Evolutionary conservation across 2,329 filamentous ascomycete genomes (phyloP).

Genomic region (Monilinia polystroma): DNA sequence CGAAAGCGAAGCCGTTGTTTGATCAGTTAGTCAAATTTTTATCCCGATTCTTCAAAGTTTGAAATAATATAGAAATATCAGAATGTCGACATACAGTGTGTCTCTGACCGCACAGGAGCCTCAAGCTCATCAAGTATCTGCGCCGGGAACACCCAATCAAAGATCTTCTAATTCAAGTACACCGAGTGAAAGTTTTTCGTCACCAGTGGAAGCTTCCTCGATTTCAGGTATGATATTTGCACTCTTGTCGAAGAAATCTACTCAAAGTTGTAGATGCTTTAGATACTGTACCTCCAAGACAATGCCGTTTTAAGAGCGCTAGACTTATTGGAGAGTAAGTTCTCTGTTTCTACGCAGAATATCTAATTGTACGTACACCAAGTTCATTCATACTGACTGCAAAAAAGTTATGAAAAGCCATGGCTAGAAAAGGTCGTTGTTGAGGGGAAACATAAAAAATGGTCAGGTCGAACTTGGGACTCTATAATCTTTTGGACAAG

Average conservation of each 20-base stretch:
- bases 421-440: conserved; percentile 22
- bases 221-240: conserved; percentile 14
- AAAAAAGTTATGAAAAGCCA: conserved; percentile 28
- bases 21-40: not conserved
- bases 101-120: conserved; percentile 16
- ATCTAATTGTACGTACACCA: too few relatives aligned
- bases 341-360: not conserved
- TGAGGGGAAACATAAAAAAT: conserved; percentile 23
- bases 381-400: not conserved
- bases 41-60: not conserved
- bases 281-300: conserved; percentile 13
- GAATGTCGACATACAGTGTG: conserved; percentile 14
- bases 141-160: not conserved
- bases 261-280: conserved; percentile 5
- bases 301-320: conserved; percentile 28
- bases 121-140: conserved; percentile 8
- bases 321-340: conserved; percentile 26
- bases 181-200: conserved; percentile 15
- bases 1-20: not conserved
- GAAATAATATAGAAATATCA: not conserved
- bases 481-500: conserved; percentile 23
- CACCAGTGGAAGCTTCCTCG: conserved; percentile 7
- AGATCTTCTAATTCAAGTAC: conserved; percentile 1
- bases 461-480: conserved; percentile 23
- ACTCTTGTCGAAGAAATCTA: not conserved